Conservation (phyloP, 148 eudicot genomes). For the Arctostaphylos glauca region DNA sequence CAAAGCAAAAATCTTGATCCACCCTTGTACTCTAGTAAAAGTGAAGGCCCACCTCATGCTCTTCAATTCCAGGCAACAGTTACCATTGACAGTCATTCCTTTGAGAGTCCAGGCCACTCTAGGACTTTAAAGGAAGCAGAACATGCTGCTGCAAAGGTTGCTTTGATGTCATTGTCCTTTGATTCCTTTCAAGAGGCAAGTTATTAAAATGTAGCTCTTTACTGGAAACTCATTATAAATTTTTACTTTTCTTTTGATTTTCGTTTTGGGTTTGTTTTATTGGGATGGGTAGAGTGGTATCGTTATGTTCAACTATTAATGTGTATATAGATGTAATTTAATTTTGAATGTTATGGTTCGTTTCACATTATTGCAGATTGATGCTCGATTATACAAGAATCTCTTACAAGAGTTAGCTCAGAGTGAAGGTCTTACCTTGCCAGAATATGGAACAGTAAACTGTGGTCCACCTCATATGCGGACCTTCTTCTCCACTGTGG, state of each 20-base stretch:
- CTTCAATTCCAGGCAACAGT: conserved; percentile 21
- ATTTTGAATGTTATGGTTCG: background rate
- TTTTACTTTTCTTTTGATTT: too few species aligned
- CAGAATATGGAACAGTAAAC: conserved; percentile 13
- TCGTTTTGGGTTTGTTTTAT: background rate
- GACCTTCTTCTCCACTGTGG: conserved; percentile 27
- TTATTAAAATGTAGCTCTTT: background rate
- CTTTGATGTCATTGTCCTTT: conserved; percentile 19
- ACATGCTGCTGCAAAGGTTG: conserved; percentile 22
- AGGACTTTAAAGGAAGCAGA: conserved; percentile 27
- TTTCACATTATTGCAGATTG: conserved; percentile 11
- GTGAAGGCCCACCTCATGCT: conserved; percentile 25
- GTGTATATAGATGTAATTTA: background rate
- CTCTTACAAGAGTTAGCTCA: conserved; percentile 25
- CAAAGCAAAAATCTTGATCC: conserved; percentile 13
- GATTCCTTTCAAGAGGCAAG: conserved; percentile 27
- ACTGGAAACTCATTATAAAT: background rate
- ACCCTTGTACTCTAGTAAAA: conserved; percentile 18
- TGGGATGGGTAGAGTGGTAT: background rate
- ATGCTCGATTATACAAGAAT: conserved; percentile 7
- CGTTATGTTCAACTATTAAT: background rate
- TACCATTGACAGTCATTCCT: conserved; percentile 13
- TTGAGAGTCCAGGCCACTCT: conserved; percentile 23
- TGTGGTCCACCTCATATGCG: conserved; percentile 18
- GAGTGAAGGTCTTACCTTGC: conserved; percentile 17